Conservation (phyloP, 495 filamentous ascomycete genomes). For the Rostrohypoxylon terebratum region DNA sequence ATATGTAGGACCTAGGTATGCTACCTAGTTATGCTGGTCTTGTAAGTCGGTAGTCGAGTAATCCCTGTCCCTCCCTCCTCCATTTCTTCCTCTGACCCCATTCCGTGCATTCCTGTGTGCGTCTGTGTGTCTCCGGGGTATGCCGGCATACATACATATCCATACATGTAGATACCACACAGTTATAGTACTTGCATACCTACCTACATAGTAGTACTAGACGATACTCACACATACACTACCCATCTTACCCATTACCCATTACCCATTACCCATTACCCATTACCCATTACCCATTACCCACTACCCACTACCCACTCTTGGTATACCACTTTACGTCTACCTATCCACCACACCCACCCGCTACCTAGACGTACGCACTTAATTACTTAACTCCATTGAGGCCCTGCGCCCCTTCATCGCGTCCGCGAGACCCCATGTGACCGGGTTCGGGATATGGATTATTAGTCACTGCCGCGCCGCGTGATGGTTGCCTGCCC, state of each 20-base stretch:
- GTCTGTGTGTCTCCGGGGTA: conserved; percentile 30
- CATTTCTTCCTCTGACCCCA: background rate
- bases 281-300: background rate
- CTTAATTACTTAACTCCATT: conserved; percentile 16
- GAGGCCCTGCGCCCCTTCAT: conserved; percentile 34
- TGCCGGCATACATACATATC: conserved; percentile 15
- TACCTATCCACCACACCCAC: conserved; percentile 4
- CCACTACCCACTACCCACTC: background rate
- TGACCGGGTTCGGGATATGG: conserved; percentile 36
- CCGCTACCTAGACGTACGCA: background rate
- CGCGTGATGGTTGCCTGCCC: conserved; percentile 37
- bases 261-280: background rate
- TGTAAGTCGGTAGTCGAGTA: conserved; percentile 13
- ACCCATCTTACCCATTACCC: background rate
- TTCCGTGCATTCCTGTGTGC: background rate
- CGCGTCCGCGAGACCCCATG: conserved; percentile 42
- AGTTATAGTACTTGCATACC: background rate
- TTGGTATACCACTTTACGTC: too few species aligned
- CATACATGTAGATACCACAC: background rate
- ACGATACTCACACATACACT: too few species aligned
- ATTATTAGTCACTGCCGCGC: conserved; percentile 37
- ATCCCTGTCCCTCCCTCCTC: conserved; percentile 12
- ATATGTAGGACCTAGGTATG: conserved; percentile 4
- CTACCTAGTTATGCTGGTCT: background rate
- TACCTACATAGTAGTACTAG: background rate